Percentiles rank a stretch among this genome's conserved stretches.
These are phyloP conservation scores for Acanthochlamys bracteata DNA, from an alignment of 106 monocot genomes.

Conservation along the genomic window DNA sequence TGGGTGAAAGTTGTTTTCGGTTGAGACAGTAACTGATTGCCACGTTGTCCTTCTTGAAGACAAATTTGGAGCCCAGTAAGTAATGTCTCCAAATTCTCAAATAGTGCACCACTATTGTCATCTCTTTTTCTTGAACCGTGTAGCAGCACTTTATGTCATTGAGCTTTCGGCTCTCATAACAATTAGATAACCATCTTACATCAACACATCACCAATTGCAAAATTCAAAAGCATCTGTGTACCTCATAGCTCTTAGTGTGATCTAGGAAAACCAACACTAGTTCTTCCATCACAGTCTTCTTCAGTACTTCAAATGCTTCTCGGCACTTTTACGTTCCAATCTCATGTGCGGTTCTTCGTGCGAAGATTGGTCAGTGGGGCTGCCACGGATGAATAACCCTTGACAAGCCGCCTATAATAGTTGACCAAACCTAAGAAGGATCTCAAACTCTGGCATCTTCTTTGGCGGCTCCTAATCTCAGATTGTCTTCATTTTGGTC, in stretches of 20 bases:
- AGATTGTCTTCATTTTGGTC: background rate
- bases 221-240: background rate
- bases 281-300: background rate
- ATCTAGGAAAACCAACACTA: background rate
- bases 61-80: background rate
- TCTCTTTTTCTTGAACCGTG: conserved; percentile 6
- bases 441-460: background rate
- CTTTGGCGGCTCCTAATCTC: background rate
- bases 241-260: background rate
- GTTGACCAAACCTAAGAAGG: conserved; percentile 5
- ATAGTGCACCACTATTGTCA: conserved; percentile 2
- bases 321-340: background rate
- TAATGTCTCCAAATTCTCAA: conserved; percentile 9
- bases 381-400: background rate
- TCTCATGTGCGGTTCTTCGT: background rate
- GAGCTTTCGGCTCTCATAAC: background rate
- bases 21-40: background rate
- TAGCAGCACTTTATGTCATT: conserved; percentile 4
- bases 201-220: background rate
- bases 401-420: conserved; percentile 1
- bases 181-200: background rate
- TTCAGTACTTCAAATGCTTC: background rate
- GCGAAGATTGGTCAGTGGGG: background rate
- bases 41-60: background rate
- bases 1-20: no score